These are phyloP conservation scores for Themeda triandra DNA, from an alignment of 176 grass and related monocot genomes.

Conservation along the genomic window DNA sequence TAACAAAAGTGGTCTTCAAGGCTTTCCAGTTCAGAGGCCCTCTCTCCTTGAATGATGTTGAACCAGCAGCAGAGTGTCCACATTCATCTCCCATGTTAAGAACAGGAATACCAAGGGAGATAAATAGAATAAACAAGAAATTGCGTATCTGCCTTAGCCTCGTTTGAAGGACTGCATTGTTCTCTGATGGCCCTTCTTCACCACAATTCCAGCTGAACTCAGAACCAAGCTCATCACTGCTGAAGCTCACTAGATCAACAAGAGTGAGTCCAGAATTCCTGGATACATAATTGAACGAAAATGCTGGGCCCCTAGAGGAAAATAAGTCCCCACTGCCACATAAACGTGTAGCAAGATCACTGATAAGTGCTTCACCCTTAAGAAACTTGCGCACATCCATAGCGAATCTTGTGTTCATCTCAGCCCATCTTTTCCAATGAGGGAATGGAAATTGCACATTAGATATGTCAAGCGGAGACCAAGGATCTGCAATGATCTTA, in stretches of 20 bases:
- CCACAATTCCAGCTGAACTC: slow-evolving; percentile 97
- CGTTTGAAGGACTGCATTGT: slow-evolving; percentile 59
- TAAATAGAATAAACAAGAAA: slow-evolving; percentile 76
- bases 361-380: slow-evolving; percentile 59
- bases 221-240: slow-evolving; percentile 45
- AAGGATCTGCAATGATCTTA: slow-evolving; percentile 90
- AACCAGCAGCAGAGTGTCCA: slow-evolving; percentile 70
- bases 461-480: slow-evolving; percentile 68
- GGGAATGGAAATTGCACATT: slow-evolving; percentile 74
- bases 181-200: slow-evolving; percentile 68
- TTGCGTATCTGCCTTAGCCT: slow-evolving; percentile 86
- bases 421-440: slow-evolving; percentile 92
- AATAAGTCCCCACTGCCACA: slow-evolving; percentile 91
- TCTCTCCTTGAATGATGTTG: slow-evolving; percentile 58
- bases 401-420: slow-evolving; percentile 73
- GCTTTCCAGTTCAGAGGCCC: slow-evolving; percentile 64
- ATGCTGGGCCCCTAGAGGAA: slow-evolving; percentile 72
- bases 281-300: slow-evolving; percentile 88
- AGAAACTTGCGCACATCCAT: slow-evolving; percentile 83
- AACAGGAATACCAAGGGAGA: slow-evolving; percentile 80
- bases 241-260: slow-evolving; percentile 91
- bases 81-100: slow-evolving; percentile 94
- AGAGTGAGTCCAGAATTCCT: slow-evolving; percentile 81
- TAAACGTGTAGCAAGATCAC: slow-evolving; percentile 74
- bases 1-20: slow-evolving; percentile 56